A percentile compares a stretch with the other conserved stretches of the same genome.
Evolutionary conservation across 192 early-diverging fungal genomes (phyloP).

Genomic region (Podila horticola): DNA sequence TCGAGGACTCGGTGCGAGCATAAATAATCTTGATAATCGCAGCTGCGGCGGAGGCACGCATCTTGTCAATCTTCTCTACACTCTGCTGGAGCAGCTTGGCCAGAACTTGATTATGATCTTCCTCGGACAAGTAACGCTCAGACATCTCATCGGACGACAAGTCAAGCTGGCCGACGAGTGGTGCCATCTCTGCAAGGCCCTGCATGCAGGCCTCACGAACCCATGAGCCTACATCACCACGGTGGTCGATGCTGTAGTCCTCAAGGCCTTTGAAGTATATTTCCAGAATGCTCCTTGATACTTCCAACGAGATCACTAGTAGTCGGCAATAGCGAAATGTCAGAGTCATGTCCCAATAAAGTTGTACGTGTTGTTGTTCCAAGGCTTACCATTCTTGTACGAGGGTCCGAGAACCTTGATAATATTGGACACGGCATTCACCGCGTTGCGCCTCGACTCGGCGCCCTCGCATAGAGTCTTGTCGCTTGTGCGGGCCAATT

Average conservation of each 20-base stretch:
- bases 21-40: constrained; percentile 65
- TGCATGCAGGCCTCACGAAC: constrained; percentile 79
- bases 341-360: not conserved
- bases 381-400: constrained; percentile 49
- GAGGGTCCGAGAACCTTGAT: constrained; percentile 44
- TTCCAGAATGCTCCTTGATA: constrained; percentile 57
- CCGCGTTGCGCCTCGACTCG: constrained; percentile 73
- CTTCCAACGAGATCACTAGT: constrained; percentile 46
- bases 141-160: constrained; percentile 1
- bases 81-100: constrained; percentile 73
- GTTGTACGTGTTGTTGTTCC: too few relatives aligned
- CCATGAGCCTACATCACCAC: constrained; percentile 98
- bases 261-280: constrained; percentile 73
- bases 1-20: not conserved
- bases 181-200: constrained; percentile 61
- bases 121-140: constrained; percentile 49
- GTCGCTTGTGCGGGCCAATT: constrained; percentile 24
- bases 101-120: constrained; percentile 54
- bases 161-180: constrained; percentile 50
- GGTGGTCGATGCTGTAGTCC: constrained; percentile 89
- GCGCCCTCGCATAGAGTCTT: constrained; percentile 54
- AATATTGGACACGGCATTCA: constrained; percentile 65
- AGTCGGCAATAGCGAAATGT: not conserved
- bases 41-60: constrained; percentile 78
- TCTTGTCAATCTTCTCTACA: constrained; percentile 93